Evolutionary conservation across 2,329 filamentous ascomycete species (phyloP).

Genomic region (Colletotrichum spinosum): DNA sequence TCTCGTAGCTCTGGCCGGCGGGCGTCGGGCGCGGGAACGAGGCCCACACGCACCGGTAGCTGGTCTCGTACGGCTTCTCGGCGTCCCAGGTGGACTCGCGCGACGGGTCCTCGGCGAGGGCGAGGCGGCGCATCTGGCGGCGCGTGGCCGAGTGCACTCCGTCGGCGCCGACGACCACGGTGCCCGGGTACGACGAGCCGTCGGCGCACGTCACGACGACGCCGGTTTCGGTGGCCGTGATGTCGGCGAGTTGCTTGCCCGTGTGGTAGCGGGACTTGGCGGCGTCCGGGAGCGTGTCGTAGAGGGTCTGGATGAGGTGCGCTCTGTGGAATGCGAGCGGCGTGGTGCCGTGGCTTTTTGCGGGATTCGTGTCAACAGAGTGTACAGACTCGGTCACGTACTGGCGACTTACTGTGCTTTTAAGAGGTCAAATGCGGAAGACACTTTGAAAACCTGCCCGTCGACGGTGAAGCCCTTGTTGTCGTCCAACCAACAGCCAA

Average conservation of each 20-base stretch:
- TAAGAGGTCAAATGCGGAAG: background rate
- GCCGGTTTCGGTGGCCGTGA: conserved; percentile 39
- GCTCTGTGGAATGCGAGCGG: conserved; percentile 49
- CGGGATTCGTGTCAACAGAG: background rate
- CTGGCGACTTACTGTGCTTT: conserved; percentile 12
- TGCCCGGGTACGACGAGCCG: conserved; percentile 46
- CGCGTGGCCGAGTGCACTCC: conserved; percentile 54
- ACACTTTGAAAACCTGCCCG: conserved; percentile 18
- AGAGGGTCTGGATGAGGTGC: conserved; percentile 48
- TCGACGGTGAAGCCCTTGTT: conserved; percentile 11
- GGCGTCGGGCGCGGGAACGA: conserved; percentile 42
- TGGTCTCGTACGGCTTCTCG: conserved; percentile 39
- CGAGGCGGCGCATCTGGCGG: conserved; percentile 47
- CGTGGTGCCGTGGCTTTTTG: conserved; percentile 42
- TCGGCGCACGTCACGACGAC: conserved; percentile 48
- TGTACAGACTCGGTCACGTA: background rate
- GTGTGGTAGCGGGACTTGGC: conserved; percentile 44
- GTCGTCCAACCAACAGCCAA: conserved; percentile 11
- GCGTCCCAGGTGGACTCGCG: conserved; percentile 26
- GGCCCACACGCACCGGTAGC: conserved; percentile 50
- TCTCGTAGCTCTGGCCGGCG: conserved; percentile 45
- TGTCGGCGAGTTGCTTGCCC: conserved; percentile 42
- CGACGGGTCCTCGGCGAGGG: conserved; percentile 37
- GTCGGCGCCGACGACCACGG: conserved; percentile 56
- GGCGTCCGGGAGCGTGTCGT: conserved; percentile 43